phyloP scores from a whole-genome alignment of 805 yeast genomes.

The Danielia reshetovae region DNA sequence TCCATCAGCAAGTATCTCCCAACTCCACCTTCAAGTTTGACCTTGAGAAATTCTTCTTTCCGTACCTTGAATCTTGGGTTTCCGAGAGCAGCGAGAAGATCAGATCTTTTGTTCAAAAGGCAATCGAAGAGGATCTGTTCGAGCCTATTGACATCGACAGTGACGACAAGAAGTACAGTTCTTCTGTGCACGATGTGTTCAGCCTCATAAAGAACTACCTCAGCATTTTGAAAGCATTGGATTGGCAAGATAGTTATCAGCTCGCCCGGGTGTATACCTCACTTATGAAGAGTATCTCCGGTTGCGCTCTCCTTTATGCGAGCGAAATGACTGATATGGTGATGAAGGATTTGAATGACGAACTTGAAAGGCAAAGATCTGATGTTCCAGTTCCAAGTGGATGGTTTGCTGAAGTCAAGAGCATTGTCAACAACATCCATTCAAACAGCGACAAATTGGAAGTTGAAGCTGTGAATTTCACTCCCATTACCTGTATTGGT shows the following conservation, averaged over 20 bases:
- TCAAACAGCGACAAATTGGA: constrained; percentile 30
- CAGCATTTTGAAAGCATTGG: constrained; percentile 50
- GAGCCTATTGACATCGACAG: constrained; percentile 44
- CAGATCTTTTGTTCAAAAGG: constrained; percentile 45
- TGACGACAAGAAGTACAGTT: constrained; percentile 44
- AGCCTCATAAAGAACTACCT: constrained; percentile 57
- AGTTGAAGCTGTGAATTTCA: constrained; percentile 53
- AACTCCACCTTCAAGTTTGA: constrained; percentile 45
- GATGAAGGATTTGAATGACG: constrained; percentile 40
- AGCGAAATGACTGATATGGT: constrained; percentile 33
- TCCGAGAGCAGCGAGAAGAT: constrained; percentile 46
- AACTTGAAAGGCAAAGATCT: constrained; percentile 16
- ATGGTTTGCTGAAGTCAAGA: constrained; percentile 54
- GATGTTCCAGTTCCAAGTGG: constrained; percentile 3
- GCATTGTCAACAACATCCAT: constrained; percentile 42
- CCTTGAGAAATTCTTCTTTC: constrained; percentile 52
- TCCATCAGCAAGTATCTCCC: constrained; percentile 46
- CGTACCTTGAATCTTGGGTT: constrained; percentile 36
- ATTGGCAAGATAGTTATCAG: constrained; percentile 67
- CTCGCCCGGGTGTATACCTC: constrained; percentile 57
- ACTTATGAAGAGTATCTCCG: constrained; percentile 60
- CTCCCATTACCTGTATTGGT: constrained; percentile 65
- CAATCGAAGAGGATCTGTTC: constrained; percentile 57
- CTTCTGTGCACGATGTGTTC: constrained; percentile 67
- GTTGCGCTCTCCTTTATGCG: constrained; percentile 53